Conservation (phyloP, 208 protist genomes). For the Trypanosoma melophagium region DNA sequence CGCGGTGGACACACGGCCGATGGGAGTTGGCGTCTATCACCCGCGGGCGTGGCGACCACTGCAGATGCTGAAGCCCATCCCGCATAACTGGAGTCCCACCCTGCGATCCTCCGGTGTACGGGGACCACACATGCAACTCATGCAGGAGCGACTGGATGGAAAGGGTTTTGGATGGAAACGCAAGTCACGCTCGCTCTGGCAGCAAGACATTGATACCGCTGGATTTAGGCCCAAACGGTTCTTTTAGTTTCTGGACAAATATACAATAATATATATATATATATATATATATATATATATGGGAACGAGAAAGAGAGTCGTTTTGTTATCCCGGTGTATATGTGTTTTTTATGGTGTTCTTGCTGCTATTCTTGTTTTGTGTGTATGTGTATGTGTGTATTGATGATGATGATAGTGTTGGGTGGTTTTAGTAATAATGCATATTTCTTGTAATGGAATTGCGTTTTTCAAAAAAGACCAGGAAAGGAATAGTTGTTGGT, state of each 20-base stretch:
- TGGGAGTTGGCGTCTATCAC: constrained; percentile 11
- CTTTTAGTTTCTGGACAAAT: constrained; percentile 37
- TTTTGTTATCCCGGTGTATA: too few relatives aligned
- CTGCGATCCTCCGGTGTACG: constrained; percentile 65
- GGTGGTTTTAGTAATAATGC: too few relatives aligned
- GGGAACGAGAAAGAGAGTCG: too few relatives aligned
- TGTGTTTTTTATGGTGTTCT: neutral
- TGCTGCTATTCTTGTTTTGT: constrained; percentile 4
- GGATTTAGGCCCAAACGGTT: constrained; percentile 84
- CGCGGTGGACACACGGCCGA: neutral
- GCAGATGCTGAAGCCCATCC: constrained; percentile 84
- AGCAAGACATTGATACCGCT: constrained; percentile 79
- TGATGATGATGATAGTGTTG: too few relatives aligned
- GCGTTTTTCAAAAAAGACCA: too few relatives aligned
- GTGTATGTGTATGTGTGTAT: too few relatives aligned
- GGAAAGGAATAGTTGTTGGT: too few relatives aligned
- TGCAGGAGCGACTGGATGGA: constrained; percentile 81
- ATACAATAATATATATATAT: neutral
- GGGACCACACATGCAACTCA: constrained; percentile 66
- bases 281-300: constrained; percentile 10
- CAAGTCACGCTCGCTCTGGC: constrained; percentile 84
- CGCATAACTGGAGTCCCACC: constrained; percentile 49
- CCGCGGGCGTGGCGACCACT: constrained; percentile 50
- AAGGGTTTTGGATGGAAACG: constrained; percentile 89
- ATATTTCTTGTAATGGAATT: too few relatives aligned